These are phyloP conservation scores for Globisporangium heterothallicum DNA, from an alignment of 352 stramenopile genomes.

Conservation along the genomic window DNA sequence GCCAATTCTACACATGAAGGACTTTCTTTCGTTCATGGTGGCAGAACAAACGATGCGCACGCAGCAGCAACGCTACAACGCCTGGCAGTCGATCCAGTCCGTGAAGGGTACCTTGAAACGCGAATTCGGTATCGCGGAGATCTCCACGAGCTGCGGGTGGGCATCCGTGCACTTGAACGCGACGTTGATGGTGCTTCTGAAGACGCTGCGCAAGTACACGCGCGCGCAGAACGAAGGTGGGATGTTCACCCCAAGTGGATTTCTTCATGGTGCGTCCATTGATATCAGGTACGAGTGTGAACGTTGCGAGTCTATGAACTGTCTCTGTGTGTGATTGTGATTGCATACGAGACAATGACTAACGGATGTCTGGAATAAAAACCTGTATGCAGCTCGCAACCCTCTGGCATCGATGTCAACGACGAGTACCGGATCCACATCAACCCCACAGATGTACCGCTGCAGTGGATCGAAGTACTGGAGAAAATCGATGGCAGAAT, in stretches of 20 bases:
- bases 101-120: slow-evolving; percentile 38
- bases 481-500: slow-evolving; percentile 45
- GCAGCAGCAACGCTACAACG: slow-evolving; percentile 34
- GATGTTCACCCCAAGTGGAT: slow-evolving; percentile 27
- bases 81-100: slow-evolving; percentile 55
- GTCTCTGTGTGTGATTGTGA: slow-evolving; percentile 6
- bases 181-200: slow-evolving; percentile 49
- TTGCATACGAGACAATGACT: too few species aligned
- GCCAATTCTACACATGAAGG: slow-evolving; percentile 31
- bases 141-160: slow-evolving; percentile 52
- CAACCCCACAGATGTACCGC: slow-evolving; percentile 52
- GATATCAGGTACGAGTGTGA: slow-evolving; percentile 39
- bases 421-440: slow-evolving; percentile 54
- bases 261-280: slow-evolving; percentile 28
- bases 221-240: slow-evolving; percentile 22
- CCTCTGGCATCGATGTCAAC: slow-evolving; percentile 48
- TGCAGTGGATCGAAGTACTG: slow-evolving; percentile 63
- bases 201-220: slow-evolving; percentile 47
- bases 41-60: slow-evolving; percentile 25
- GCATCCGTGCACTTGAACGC: slow-evolving; percentile 55
- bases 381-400: slow-evolving; percentile 19
- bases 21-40: slow-evolving; percentile 35
- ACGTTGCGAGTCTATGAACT: too few species aligned
- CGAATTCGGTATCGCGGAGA: slow-evolving; percentile 43
- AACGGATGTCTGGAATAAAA: too few species aligned